Base-by-base conservation (phyloP, 352 stramenopile species). In the Pythium sp. region DNA sequence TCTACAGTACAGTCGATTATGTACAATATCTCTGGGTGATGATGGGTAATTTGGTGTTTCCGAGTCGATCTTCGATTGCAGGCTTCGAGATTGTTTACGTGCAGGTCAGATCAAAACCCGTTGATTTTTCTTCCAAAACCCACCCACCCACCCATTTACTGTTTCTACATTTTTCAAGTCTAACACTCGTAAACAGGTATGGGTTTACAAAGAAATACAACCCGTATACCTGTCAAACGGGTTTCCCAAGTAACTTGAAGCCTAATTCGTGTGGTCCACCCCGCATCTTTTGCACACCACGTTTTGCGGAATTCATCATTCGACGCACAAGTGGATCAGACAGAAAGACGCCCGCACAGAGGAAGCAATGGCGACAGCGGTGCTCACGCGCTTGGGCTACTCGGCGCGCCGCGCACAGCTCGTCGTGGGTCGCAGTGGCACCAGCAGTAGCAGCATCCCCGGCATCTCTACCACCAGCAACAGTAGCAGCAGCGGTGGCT, bases 281-380 rank as follows among this genome's bases (percentile, higher is more conserved):
- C 55, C 55, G 36, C 22, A 60, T 60, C 53, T 32, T 43, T 43
- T 43, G 26, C 28, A 38, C 28, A 28, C 54, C 28, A 32, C 26
- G 12, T 58, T 49, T 64, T 26, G 58, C 58, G 24, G 5, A 56
- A 53, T 34, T 64, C 36, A 32, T 32, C 30, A 32, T 32, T 49
- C 41, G 41, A 49, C 41, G 43, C 20, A 60, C 55, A 61, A n/a
- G 18, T 28, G 32, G 24, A 20, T 53, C n/a, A 53, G 34, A 53
- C 15, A 14, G 30, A 64, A 56, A 18, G 18, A 14, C 58, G 22
- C 30, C 30, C 30, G 5, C 30, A 32, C 30, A 32, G 30, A 32
- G 20, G 34, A 49, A 64, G 49, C 26, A 28, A 84, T 84, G 77
- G 77, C 77, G 46, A 77, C 74, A 12, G 75, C 74, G 53, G 72